These are phyloP conservation scores for Ilyonectria robusta DNA, from an alignment of 2,329 filamentous ascomycete genomes.

Conservation along the genomic window DNA sequence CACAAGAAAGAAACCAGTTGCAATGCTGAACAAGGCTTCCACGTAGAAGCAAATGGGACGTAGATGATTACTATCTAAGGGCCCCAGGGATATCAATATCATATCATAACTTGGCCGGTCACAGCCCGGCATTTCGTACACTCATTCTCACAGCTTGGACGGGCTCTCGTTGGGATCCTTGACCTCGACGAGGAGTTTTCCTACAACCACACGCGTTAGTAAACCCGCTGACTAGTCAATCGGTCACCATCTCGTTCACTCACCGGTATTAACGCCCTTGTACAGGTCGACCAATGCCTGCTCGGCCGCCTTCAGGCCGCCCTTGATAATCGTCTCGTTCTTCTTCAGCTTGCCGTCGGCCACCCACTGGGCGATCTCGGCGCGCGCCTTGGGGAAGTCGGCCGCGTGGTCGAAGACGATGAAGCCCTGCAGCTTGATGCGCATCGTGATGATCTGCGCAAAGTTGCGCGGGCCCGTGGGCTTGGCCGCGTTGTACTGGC, in stretches of 20 bases:
- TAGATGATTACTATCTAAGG: conserved; percentile 6
- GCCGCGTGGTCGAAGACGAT: conserved; percentile 79
- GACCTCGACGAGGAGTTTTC: conserved; percentile 62
- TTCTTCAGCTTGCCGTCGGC: conserved; percentile 80
- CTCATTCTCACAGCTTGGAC: conserved; percentile 45
- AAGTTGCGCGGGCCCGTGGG: conserved; percentile 71
- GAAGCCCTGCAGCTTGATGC: conserved; percentile 78
- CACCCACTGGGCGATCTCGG: conserved; percentile 78
- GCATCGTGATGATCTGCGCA: conserved; percentile 67
- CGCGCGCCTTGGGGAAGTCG: conserved; percentile 70
- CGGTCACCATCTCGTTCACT: not conserved
- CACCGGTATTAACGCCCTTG: conserved; percentile 76
- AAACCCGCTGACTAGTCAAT: not conserved
- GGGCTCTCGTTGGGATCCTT: conserved; percentile 50
- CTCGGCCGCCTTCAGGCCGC: conserved; percentile 76
- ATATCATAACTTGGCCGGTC: not conserved
- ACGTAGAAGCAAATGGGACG: not conserved
- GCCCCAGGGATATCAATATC: not conserved
- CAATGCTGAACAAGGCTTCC: not conserved
- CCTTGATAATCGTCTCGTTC: conserved; percentile 79
- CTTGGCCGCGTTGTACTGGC: conserved; percentile 74
- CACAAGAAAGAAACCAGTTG: not conserved
- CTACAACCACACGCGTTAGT: conserved; percentile 22
- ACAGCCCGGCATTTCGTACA: not conserved
- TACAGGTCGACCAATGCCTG: conserved; percentile 76